Evolutionary conservation across 2,329 filamentous ascomycete genomes (phyloP).

Genomic region (Pseudopithomyces chartarum): DNA sequence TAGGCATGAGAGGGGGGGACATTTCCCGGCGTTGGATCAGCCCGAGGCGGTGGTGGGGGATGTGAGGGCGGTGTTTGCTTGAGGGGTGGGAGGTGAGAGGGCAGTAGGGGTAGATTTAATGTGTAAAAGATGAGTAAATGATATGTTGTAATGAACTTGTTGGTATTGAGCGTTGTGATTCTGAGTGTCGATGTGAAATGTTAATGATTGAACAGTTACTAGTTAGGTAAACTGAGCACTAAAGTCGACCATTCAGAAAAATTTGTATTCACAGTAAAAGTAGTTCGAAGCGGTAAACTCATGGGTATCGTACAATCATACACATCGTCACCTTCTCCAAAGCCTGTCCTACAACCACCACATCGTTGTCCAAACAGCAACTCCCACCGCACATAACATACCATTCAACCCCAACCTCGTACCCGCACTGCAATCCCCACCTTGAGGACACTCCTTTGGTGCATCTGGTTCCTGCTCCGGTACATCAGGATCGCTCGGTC

Average conservation of each 20-base stretch:
- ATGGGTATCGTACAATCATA: neutral
- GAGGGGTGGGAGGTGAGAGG: neutral
- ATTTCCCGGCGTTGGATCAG: slow-evolving; percentile 6
- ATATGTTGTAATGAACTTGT: too few relatives aligned
- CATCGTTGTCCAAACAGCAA: slow-evolving; percentile 1
- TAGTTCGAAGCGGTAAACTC: neutral
- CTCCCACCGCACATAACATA: neutral
- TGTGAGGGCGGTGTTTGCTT: neutral
- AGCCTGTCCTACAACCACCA: neutral
- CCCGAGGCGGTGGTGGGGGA: slow-evolving; percentile 1
- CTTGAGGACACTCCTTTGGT: slow-evolving; percentile 13
- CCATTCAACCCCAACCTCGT: neutral
- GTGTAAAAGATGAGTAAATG: neutral
- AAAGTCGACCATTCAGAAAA: too few relatives aligned
- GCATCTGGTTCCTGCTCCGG: slow-evolving; percentile 3
- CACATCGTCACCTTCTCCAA: neutral
- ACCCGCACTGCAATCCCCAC: slow-evolving; percentile 7
- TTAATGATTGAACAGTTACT: too few relatives aligned
- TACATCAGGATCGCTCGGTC: slow-evolving; percentile 13
- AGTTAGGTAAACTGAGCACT: too few relatives aligned
- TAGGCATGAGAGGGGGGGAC: slow-evolving; percentile 3
- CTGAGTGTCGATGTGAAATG: too few relatives aligned
- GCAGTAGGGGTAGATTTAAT: neutral
- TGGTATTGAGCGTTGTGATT: too few relatives aligned
- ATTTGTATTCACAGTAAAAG: too few relatives aligned